Evolutionary conservation across 2,329 filamentous ascomycete genomes (phyloP).

Genomic region (Fusarium fracticaudum): DNA sequence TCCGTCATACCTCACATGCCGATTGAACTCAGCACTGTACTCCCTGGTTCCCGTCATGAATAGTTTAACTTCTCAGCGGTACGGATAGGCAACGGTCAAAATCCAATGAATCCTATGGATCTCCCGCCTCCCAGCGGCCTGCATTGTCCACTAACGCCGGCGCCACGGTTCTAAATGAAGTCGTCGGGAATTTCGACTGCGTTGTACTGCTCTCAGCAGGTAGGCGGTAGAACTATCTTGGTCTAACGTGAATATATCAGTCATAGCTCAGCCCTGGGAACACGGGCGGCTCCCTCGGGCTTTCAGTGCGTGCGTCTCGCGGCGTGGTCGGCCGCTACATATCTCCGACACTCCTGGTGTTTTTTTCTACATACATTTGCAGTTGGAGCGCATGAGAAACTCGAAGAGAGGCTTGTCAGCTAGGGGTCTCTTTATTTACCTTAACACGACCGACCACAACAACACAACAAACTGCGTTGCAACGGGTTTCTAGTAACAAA

Average conservation of each 20-base stretch:
- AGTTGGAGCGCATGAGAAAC: slow-evolving; percentile 5
- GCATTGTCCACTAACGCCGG: slow-evolving; percentile 9
- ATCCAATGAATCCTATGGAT: neutral
- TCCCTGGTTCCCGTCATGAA: neutral
- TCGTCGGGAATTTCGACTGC: neutral
- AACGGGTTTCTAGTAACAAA: neutral
- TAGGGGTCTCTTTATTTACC: slow-evolving; percentile 2
- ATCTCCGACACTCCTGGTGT: slow-evolving; percentile 21
- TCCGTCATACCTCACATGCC: neutral
- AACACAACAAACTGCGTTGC: neutral
- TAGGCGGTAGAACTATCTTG: neutral
- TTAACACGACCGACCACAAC: neutral
- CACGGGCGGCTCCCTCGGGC: slow-evolving; percentile 29
- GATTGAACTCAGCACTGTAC: neutral
- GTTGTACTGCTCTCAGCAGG: neutral
- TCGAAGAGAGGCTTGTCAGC: slow-evolving; percentile 22
- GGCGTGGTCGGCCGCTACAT: slow-evolving; percentile 24
- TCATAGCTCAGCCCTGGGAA: slow-evolving; percentile 30
- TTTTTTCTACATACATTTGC: neutral
- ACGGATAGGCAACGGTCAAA: slow-evolving; percentile 20
- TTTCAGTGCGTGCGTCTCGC: slow-evolving; percentile 12
- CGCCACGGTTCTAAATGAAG: slow-evolving; percentile 18
- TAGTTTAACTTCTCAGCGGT: slow-evolving; percentile 4
- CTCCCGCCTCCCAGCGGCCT: slow-evolving; percentile 8
- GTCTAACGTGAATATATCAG: neutral